phyloP scores from a whole-genome alignment of 2,329 filamentous ascomycete genomes.

The Sclerotinia spermophila region DNA sequence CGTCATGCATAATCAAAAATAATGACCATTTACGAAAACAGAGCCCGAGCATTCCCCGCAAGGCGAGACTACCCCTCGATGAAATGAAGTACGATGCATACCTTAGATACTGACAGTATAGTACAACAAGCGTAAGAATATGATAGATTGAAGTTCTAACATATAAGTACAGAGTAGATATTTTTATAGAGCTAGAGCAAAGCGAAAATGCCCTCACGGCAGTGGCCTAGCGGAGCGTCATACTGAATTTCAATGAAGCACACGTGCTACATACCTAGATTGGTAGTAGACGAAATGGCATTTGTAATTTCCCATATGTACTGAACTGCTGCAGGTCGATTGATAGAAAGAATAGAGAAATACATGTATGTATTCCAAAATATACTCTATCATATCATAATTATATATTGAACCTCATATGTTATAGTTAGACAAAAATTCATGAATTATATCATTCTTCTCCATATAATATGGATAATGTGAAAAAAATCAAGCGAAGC shows the following conservation, averaged over 20 bases:
- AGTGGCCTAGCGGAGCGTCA: neutral
- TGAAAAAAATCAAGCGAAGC: constrained; percentile 12
- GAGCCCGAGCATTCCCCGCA: neutral
- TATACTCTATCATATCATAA: neutral
- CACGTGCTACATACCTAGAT: neutral
- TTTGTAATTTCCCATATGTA: neutral
- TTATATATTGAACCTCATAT: too few species aligned
- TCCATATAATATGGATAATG: neutral
- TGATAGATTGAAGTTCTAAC: neutral
- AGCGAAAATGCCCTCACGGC: neutral
- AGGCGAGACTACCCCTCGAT: constrained; percentile 5
- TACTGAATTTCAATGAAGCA: neutral
- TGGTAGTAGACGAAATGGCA: neutral
- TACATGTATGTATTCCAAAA: fast-evolving
- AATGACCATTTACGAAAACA: neutral
- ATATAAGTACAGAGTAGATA: neutral
- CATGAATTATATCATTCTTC: neutral
- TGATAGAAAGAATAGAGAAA: neutral
- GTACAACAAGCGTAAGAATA: neutral
- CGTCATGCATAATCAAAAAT: neutral
- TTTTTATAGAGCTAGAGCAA: neutral
- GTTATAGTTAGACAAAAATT: too few species aligned
- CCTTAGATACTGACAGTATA: neutral
- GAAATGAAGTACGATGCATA: neutral
- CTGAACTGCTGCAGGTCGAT: neutral